Evolutionary conservation across 352 stramenopile species (phyloP).

Genomic region (Phytophthora sansomeana): DNA sequence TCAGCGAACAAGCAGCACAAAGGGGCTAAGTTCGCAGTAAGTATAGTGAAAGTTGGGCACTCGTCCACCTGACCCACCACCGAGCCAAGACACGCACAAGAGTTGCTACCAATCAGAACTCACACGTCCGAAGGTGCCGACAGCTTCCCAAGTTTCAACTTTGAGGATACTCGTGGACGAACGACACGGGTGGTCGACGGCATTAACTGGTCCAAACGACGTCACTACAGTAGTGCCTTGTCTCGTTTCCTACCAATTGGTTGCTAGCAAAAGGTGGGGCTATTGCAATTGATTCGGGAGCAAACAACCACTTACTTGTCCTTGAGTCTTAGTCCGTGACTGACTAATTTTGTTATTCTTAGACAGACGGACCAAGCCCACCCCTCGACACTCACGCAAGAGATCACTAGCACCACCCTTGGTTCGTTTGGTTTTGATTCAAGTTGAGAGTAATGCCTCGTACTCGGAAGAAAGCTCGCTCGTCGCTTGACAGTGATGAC

Average conservation of each 20-base stretch:
- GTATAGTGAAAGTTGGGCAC: no score
- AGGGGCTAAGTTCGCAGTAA: not conserved
- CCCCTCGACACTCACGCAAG: slow-evolving; percentile 1
- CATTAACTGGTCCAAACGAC: slow-evolving; percentile 23
- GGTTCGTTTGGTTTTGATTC: not conserved
- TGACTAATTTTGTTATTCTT: slow-evolving; percentile 41
- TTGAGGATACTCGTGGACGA: slow-evolving; percentile 16
- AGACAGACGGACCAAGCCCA: slow-evolving; percentile 13
- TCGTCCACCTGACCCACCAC: slow-evolving; percentile 8
- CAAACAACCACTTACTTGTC: not conserved
- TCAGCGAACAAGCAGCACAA: slow-evolving; percentile 13
- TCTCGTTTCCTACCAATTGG: not conserved
- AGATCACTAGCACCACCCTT: not conserved
- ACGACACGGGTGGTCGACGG: slow-evolving; percentile 25
- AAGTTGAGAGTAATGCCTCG: slow-evolving; percentile 34
- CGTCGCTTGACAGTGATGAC: slow-evolving; percentile 29
- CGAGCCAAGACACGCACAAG: slow-evolving; percentile 18
- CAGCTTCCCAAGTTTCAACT: slow-evolving; percentile 27
- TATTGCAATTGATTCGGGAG: not conserved
- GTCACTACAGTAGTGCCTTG: slow-evolving; percentile 9
- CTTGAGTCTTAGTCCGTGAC: slow-evolving; percentile 20
- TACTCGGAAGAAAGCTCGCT: slow-evolving; percentile 38
- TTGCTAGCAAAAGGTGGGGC: slow-evolving; percentile 5
- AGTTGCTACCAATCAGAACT: slow-evolving; percentile 22
- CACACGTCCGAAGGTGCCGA: not conserved